A percentile compares a stretch with the other conserved stretches of the same genome.
phyloP scores from a whole-genome alignment of 345 rosid species.

The Euphorbia tirucalli region DNA sequence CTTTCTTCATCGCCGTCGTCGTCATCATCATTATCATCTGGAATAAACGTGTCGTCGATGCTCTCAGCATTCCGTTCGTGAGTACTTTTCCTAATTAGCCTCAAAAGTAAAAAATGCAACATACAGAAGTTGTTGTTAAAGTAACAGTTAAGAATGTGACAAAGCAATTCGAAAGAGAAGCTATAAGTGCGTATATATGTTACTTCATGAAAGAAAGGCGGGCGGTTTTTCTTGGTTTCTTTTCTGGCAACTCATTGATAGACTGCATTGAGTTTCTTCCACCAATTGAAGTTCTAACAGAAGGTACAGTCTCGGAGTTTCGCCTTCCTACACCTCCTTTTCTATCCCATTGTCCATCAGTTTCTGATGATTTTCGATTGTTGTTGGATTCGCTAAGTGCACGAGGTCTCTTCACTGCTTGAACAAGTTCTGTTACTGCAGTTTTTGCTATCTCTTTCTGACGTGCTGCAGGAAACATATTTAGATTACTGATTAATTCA shows the following conservation, averaged over 20 bases:
- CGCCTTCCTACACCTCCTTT: constrained; percentile 45
- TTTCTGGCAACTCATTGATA: constrained; percentile 69
- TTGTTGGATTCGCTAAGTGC: constrained; percentile 71
- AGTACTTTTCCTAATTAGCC: constrained; percentile 49
- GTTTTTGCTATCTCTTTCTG: constrained; percentile 69
- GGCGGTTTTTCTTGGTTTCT: constrained; percentile 53
- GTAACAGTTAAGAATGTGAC: too few species aligned
- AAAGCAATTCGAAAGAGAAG: too few species aligned
- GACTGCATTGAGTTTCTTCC: constrained; percentile 63
- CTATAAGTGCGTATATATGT: too few species aligned
- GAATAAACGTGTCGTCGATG: constrained; percentile 36
- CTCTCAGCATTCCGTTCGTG: constrained; percentile 40
- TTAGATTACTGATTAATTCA: background rate
- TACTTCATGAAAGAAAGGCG: constrained; percentile 90
- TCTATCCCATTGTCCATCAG: constrained; percentile 38
- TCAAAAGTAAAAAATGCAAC: too few species aligned
- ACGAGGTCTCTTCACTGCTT: constrained; percentile 85
- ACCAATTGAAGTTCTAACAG: constrained; percentile 45
- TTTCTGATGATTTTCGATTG: constrained; percentile 45
- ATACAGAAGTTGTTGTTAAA: too few species aligned
- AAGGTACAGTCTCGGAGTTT: constrained; percentile 54
- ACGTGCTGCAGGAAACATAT: constrained; percentile 54
- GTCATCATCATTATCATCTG: constrained; percentile 39
- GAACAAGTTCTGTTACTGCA: constrained; percentile 78
- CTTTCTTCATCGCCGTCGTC: constrained; percentile 47